Conservation (phyloP, 2,329 filamentous ascomycete genomes). For the Kalmusia sp. region DNA sequence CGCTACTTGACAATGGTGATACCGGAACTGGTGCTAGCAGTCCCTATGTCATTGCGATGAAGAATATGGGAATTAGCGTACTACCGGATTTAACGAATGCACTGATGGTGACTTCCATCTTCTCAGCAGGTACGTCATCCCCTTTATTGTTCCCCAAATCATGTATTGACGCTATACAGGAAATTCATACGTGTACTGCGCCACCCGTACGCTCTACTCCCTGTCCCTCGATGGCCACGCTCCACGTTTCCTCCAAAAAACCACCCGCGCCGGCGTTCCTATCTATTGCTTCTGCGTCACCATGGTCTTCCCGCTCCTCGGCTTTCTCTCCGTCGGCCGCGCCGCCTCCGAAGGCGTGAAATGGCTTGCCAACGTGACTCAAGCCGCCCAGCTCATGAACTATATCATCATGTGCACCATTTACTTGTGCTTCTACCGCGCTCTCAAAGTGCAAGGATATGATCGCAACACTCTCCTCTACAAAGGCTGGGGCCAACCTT, state of each 20-base stretch:
- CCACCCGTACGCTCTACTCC: constrained; percentile 56
- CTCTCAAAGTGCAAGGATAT: constrained; percentile 13
- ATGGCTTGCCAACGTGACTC: constrained; percentile 54
- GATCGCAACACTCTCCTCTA: constrained; percentile 13
- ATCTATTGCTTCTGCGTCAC: constrained; percentile 72
- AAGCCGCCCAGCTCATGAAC: constrained; percentile 18
- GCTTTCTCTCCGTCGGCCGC: constrained; percentile 73
- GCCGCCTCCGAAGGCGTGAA: constrained; percentile 69
- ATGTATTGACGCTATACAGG: neutral
- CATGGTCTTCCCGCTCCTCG: constrained; percentile 69
- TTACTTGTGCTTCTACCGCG: constrained; percentile 18
- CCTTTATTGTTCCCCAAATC: neutral
- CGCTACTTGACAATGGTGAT: constrained; percentile 29
- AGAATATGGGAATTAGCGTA: constrained; percentile 57
- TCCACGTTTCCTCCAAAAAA: constrained; percentile 60
- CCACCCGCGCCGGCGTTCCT: constrained; percentile 68
- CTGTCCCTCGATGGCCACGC: constrained; percentile 58
- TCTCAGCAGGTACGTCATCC: constrained; percentile 50
- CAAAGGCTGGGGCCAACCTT: constrained; percentile 17
- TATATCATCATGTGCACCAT: constrained; percentile 20
- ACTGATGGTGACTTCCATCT: constrained; percentile 56
- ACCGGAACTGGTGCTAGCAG: constrained; percentile 59
- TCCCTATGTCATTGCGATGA: constrained; percentile 67
- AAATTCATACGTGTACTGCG: constrained; percentile 52
- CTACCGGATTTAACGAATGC: constrained; percentile 64